Evolutionary conservation across 2,329 filamentous ascomycete genomes (phyloP).

Genomic region (Aspergillus sp.): DNA sequence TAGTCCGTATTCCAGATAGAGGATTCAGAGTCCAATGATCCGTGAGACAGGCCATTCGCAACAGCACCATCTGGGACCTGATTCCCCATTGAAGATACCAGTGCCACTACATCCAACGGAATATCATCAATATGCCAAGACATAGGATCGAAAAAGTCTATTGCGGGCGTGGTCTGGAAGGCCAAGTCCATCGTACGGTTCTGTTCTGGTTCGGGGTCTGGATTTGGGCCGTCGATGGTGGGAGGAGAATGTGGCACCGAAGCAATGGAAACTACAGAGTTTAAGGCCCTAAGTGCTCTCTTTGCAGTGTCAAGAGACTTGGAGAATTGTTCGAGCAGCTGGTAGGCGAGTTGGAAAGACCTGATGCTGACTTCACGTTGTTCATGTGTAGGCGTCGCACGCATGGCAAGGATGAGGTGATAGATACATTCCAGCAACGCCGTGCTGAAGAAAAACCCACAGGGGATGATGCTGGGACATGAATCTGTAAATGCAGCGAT

Average conservation of each 20-base stretch:
- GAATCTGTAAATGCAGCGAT: background rate
- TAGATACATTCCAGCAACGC: background rate
- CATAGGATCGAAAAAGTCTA: background rate
- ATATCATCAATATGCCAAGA: background rate
- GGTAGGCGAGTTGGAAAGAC: background rate
- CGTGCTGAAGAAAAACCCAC: background rate
- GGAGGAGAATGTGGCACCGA: background rate
- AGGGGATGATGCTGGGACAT: background rate
- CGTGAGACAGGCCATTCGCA: background rate
- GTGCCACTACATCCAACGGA: background rate
- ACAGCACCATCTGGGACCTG: background rate
- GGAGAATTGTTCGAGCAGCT: background rate
- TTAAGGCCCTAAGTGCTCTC: background rate
- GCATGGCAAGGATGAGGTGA: background rate
- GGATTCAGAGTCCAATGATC: background rate
- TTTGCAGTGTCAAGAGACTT: background rate
- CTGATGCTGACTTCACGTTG: background rate
- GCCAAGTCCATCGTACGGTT: background rate
- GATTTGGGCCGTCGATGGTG: background rate
- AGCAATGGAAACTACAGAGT: background rate
- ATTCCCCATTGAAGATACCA: background rate
- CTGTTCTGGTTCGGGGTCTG: background rate
- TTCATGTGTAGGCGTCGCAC: background rate
- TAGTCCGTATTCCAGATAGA: background rate
- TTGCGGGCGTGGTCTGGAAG: background rate